Conservation (phyloP, 371 early-diverging fungal genomes). For the Mortierella sp. region DNA sequence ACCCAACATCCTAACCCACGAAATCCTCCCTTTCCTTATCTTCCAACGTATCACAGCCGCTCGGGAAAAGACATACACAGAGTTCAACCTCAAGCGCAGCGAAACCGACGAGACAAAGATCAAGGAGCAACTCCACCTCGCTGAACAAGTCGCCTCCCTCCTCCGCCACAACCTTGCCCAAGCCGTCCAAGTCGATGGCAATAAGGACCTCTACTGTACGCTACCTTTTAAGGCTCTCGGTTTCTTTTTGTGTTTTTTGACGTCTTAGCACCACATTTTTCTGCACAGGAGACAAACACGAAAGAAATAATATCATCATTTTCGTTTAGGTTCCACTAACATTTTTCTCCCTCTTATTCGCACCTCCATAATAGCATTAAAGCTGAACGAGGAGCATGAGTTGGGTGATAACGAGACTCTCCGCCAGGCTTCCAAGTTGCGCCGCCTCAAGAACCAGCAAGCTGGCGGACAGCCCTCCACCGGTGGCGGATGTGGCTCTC, state of each 20-base stretch:
- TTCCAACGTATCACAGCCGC: conserved; percentile 25
- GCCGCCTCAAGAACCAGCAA: conserved; percentile 38
- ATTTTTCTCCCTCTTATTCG: not conserved
- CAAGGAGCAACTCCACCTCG: conserved; percentile 59
- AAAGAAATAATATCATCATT: too few species aligned
- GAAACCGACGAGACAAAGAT: conserved; percentile 55
- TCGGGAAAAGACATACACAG: conserved; percentile 51
- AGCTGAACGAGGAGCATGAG: conserved; percentile 39
- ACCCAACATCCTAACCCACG: not conserved
- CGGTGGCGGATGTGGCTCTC: conserved; percentile 47
- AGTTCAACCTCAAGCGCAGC: conserved; percentile 53
- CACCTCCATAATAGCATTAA: conserved; percentile 22
- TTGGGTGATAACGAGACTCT: conserved; percentile 53
- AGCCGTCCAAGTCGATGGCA: conserved; percentile 49
- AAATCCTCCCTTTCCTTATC: not conserved
- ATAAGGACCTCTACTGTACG: conserved; percentile 49
- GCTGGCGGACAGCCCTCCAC: conserved; percentile 23
- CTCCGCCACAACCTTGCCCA: conserved; percentile 61
- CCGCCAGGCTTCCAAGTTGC: conserved; percentile 52
- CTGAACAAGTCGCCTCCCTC: conserved; percentile 56
- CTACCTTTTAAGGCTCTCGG: not conserved
- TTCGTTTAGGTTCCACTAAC: not conserved
- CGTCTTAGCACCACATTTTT: not conserved
- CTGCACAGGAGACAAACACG: too few species aligned
- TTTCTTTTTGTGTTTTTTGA: not conserved